Conservation (phyloP, 2,329 filamentous ascomycete genomes). For the Calonectria pauciramosa region DNA sequence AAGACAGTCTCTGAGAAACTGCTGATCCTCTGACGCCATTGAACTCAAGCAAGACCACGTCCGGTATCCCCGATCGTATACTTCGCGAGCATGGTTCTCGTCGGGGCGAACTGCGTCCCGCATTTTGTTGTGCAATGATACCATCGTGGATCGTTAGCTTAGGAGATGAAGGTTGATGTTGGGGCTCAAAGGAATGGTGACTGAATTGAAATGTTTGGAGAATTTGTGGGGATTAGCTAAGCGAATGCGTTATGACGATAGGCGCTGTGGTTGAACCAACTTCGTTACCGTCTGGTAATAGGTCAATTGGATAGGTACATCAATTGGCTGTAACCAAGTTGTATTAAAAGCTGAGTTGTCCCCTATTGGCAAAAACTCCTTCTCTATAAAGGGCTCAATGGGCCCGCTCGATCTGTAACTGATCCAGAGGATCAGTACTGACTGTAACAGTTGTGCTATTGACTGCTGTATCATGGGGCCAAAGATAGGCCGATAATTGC, state of each 20-base stretch:
- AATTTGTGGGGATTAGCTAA: background rate
- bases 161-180: background rate
- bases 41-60: constrained; percentile 18
- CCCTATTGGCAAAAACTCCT: too few species aligned
- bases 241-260: background rate
- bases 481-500: too few species aligned
- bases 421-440: too few species aligned
- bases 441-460: too few species aligned
- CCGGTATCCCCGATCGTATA: constrained; percentile 22
- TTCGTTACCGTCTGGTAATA: too few species aligned
- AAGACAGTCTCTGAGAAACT: background rate
- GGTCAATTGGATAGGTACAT: too few species aligned
- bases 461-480: too few species aligned
- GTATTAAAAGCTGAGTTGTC: too few species aligned
- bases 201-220: background rate
- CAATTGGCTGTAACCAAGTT: too few species aligned
- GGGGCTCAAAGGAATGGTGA: background rate
- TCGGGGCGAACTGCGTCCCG: constrained; percentile 23
- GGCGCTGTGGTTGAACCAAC: background rate
- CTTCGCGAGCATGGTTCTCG: background rate
- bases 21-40: background rate
- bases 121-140: background rate
- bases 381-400: too few species aligned
- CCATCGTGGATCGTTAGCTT: background rate
- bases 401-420: too few species aligned